Evolutionary conservation across 2,329 filamentous ascomycete genomes (phyloP).

Genomic region (Sclerotinia glacialis): DNA sequence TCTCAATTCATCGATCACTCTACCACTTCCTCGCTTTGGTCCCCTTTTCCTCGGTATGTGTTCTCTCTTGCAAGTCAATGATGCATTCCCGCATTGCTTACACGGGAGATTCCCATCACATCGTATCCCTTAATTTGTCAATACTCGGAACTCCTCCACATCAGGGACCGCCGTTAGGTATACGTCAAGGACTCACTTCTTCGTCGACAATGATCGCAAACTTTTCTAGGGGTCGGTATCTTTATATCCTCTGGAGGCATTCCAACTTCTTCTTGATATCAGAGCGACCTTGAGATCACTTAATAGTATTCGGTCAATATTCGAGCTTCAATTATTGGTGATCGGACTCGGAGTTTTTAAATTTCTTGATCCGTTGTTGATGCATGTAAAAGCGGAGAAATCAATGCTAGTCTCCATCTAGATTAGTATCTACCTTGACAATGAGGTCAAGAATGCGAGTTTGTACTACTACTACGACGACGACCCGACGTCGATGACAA

Average conservation of each 20-base stretch:
- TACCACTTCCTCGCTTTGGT: constrained; percentile 59
- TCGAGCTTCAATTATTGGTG: constrained; percentile 35
- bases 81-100: constrained; percentile 58
- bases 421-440: neutral
- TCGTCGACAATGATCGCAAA: constrained; percentile 48
- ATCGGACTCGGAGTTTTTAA: neutral
- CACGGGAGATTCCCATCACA: constrained; percentile 52
- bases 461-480: too few species aligned
- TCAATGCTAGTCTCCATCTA: neutral
- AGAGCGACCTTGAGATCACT: constrained; percentile 6
- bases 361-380: neutral
- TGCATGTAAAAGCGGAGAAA: neutral
- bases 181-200: constrained; percentile 40
- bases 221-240: constrained; percentile 39
- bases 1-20: constrained; percentile 61
- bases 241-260: constrained; percentile 34
- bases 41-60: constrained; percentile 63
- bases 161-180: neutral
- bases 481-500: too few species aligned
- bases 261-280: constrained; percentile 24
- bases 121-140: constrained; percentile 42
- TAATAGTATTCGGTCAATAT: constrained; percentile 22
- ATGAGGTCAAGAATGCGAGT: neutral
- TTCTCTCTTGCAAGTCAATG: constrained; percentile 61
- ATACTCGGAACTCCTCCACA: constrained; percentile 1